Percentiles rank a stretch among this genome's conserved stretches.
Evolutionary conservation across 108 stramenopile species (phyloP).

Genomic region (Thalassiosira profunda): DNA sequence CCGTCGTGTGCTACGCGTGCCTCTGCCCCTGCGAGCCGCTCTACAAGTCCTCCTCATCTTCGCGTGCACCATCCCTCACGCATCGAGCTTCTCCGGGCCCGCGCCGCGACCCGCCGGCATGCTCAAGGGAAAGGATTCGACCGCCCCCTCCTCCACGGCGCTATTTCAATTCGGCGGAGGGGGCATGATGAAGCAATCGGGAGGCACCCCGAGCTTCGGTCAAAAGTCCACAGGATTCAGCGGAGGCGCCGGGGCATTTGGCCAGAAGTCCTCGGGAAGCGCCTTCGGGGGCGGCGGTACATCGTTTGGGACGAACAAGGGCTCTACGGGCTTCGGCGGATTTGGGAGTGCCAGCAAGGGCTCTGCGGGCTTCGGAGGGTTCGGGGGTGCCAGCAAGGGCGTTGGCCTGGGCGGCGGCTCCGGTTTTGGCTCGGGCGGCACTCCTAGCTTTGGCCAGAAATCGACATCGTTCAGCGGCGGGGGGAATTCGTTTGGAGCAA

Average conservation of each 20-base stretch:
- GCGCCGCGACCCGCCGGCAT: no score
- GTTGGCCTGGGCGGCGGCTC: neutral
- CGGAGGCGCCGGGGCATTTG: neutral
- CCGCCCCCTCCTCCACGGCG: neutral
- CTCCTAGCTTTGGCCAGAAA: neutral
- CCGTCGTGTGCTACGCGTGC: no score
- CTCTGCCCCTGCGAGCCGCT: no score
- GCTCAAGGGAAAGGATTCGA: no score
- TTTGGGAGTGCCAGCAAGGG: neutral
- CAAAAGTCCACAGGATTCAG: no score
- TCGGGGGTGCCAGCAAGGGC: no score
- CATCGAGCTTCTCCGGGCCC: neutral
- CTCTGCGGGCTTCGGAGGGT: no score
- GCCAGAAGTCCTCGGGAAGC: neutral
- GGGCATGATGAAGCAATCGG: neutral
- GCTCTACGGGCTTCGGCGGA: neutral
- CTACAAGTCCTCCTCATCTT: no score
- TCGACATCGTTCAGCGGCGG: neutral
- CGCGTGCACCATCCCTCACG: no score
- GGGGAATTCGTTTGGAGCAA: no score
- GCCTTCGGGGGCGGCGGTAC: no score
- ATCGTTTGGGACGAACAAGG: no score
- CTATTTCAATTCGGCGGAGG: neutral
- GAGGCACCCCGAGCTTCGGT: neutral
- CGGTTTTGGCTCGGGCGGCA: neutral